A percentile compares a stretch with the other conserved stretches of the same genome.
Conservation (phyloP, 129 eudicot species). For the Centaurea solstitialis region DNA sequence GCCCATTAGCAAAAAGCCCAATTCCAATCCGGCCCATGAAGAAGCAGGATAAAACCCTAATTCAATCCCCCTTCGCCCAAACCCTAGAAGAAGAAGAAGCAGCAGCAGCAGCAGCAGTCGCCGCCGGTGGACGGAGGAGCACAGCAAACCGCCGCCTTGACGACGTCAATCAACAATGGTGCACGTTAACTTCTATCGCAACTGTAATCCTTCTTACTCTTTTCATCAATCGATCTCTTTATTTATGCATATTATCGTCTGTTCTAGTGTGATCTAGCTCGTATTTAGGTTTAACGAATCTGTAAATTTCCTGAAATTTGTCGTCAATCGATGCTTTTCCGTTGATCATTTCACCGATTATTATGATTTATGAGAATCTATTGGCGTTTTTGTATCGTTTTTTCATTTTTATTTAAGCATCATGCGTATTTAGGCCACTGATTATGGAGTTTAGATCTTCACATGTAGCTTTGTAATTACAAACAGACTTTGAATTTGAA, state of each 20-base stretch:
- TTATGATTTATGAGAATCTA: no score
- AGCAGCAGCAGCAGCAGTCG: slow-evolving; percentile 12
- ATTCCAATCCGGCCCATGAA: neutral
- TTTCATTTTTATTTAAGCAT: neutral
- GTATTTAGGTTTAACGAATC: neutral
- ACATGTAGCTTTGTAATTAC: neutral
- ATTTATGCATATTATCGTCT: neutral
- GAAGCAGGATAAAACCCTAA: slow-evolving; percentile 3
- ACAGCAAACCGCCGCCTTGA: neutral
- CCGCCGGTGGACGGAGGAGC: slow-evolving; percentile 2
- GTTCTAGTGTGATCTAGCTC: neutral
- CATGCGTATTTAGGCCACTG: neutral
- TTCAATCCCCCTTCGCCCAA: neutral
- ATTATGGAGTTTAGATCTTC: neutral
- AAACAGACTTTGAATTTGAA: neutral
- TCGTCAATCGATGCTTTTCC: neutral
- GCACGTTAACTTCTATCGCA: slow-evolving; percentile 23
- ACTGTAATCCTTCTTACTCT: neutral
- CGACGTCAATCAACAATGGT: slow-evolving; percentile 24
- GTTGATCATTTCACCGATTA: neutral
- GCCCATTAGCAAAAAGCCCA: neutral
- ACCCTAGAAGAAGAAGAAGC: slow-evolving; percentile 1
- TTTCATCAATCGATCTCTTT: neutral
- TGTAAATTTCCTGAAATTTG: neutral
- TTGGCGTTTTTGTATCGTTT: no score